Evolutionary conservation across 139 green algal species (phyloP).

Genomic region (Coccomyxa sp.): DNA sequence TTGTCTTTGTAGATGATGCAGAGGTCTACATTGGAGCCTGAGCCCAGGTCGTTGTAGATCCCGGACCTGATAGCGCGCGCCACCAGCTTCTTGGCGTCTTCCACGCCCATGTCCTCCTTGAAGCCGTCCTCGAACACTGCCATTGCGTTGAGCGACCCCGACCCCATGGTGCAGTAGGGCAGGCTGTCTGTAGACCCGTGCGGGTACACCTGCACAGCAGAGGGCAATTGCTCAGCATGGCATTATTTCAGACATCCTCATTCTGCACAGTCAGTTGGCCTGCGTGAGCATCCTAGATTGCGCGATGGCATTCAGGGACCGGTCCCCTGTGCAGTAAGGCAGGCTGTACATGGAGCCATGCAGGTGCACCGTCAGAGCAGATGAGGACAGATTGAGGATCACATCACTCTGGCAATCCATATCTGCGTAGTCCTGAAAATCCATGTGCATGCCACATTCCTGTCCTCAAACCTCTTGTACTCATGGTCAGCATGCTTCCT

Average conservation of each 20-base stretch:
- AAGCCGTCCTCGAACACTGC: slow-evolving; percentile 94
- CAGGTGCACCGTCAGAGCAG: no score
- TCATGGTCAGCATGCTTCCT: no score
- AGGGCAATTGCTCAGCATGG: background rate
- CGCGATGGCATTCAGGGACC: background rate
- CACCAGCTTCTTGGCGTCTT: slow-evolving; percentile 85
- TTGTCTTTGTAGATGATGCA: slow-evolving; percentile 91
- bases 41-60: slow-evolving; percentile 97
- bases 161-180: slow-evolving; percentile 97
- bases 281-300: no score
- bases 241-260: no score
- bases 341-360: no score
- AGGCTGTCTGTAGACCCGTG: slow-evolving; percentile 96
- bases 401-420: no score
- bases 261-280: no score
- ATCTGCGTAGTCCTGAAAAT: no score
- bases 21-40: slow-evolving; percentile 95
- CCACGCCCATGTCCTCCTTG: slow-evolving; percentile 89
- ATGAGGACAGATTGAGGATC: no score
- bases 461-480: background rate
- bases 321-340: no score
- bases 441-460: no score
- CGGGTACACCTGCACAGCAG: slow-evolving; percentile 80
- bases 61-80: slow-evolving; percentile 67
- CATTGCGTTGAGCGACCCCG: slow-evolving; percentile 95